Evolutionary conservation across 345 rosid species (phyloP), one percentile per base, ranked within the genome.

Genomic region (Orychophragmus violaceus): DNA sequence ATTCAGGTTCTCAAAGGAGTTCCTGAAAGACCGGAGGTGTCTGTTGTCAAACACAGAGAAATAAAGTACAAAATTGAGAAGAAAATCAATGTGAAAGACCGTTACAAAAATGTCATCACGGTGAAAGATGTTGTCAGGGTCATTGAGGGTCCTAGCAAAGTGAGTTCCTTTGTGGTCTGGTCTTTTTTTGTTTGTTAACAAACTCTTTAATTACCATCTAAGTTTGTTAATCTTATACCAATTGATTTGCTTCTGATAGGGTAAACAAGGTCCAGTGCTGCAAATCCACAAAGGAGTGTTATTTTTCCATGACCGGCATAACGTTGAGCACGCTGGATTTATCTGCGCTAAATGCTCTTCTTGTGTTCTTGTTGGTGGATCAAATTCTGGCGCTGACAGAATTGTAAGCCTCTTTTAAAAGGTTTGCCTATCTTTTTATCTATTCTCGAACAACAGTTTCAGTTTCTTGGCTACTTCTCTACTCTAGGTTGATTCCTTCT

Each of bases 231-330:
- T 39, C 21, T 41, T 42, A 21, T 7, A 17, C 50, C 14, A 13
- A 13, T 41, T 66, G 1, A 18, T 46, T 64, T n/a, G 5, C 70
- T 33, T 72, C 39, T 66, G 42, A 68, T 21, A 91, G 91, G 95
- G 96, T 41, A 87, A 85, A 70, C 94, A 89, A 85, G 95, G 96
- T 61, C 91, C 91, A 32, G 94, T 87, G 45, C 87, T 82, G 70
- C 90, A 91, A 73, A 85, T 88, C 69, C 83, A 61, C 35, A 84
- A 79, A 64, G 91, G 88, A 64, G 65, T 88, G 18, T 60, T 91
- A 62, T 91, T 91, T 46, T 68, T 91, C 22, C 74, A 82, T 75
- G 98, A 91, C 69, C 88, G 91, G 13, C 91, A 84, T 77, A 93
- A 88, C 66, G 82, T 85, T 52, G 96, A 91, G 74, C 94, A 91